phyloP scores from a whole-genome alignment of 768 basidiomycete genomes.

The Imleria badia region DNA sequence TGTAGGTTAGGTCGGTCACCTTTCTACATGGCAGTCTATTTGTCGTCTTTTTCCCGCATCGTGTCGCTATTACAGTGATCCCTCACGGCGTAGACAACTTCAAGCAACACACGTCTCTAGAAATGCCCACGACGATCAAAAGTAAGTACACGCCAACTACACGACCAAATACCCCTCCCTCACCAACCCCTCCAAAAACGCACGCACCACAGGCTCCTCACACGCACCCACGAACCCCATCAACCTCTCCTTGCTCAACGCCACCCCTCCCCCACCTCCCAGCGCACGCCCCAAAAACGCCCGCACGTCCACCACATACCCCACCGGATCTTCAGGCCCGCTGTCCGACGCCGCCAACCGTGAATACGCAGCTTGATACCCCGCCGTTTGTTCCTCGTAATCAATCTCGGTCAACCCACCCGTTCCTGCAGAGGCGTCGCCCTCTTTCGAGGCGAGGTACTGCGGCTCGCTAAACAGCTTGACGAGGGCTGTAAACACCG shows the following conservation, averaged over 20 bases:
- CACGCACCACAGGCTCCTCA: constrained; percentile 19
- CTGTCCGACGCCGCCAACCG: constrained; percentile 80
- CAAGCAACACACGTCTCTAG: too few species aligned
- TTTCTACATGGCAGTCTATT: too few species aligned
- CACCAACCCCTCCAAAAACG: constrained; percentile 34
- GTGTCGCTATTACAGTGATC: too few species aligned
- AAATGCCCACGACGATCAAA: too few species aligned
- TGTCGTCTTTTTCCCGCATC: too few species aligned
- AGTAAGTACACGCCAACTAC: constrained; percentile 3
- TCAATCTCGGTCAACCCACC: constrained; percentile 70
- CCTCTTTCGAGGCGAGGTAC: constrained; percentile 44
- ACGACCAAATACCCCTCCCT: constrained; percentile 30
- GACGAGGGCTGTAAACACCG: constrained; percentile 64
- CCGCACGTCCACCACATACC: constrained; percentile 55
- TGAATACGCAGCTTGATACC: constrained; percentile 95
- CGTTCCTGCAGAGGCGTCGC: background rate
- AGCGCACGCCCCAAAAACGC: constrained; percentile 50
- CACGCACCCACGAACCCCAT: constrained; percentile 21
- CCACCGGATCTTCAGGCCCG: constrained; percentile 57
- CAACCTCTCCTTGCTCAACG: constrained; percentile 18
- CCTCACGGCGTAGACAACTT: too few species aligned
- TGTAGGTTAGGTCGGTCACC: too few species aligned
- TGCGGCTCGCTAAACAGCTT: constrained; percentile 80
- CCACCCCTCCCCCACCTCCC: constrained; percentile 5
- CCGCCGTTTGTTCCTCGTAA: constrained; percentile 84